Conservation (phyloP, 73 alveolate species). For the Paramecium pentaurelia region DNA sequence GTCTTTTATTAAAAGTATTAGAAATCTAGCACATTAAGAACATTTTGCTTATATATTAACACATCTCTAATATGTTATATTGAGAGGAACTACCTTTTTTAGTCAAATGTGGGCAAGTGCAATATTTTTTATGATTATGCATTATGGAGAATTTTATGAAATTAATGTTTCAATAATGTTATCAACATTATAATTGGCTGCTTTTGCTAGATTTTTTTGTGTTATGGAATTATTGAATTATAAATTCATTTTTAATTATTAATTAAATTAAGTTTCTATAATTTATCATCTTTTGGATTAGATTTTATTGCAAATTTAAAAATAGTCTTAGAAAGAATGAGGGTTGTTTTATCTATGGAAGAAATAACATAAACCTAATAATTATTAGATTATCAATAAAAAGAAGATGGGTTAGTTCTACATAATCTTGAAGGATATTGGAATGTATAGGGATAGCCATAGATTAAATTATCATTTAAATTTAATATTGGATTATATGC, state of each 20-base stretch:
- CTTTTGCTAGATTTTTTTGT: background rate
- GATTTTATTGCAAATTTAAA: background rate
- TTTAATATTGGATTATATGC: conserved; percentile 51
- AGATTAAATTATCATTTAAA: background rate
- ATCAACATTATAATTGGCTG: conserved; percentile 4
- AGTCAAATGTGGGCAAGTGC: conserved; percentile 12
- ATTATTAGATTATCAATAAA: background rate
- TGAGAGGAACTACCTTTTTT: background rate
- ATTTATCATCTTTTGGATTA: background rate
- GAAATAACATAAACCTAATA: background rate
- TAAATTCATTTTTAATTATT: no score
- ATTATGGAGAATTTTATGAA: background rate
- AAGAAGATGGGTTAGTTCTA: background rate
- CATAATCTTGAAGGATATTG: background rate
- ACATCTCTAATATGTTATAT: background rate
- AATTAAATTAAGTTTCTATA: no score
- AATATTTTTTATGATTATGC: background rate
- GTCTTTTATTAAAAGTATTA: conserved; percentile 38
- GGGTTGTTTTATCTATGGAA: background rate
- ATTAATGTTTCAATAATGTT: background rate
- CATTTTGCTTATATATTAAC: background rate
- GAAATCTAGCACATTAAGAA: background rate
- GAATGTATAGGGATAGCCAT: background rate
- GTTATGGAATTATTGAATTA: no score
- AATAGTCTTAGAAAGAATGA: background rate